Conservation (phyloP, 164 flowering plant genomes). For the Magnolia officinalis region DNA sequence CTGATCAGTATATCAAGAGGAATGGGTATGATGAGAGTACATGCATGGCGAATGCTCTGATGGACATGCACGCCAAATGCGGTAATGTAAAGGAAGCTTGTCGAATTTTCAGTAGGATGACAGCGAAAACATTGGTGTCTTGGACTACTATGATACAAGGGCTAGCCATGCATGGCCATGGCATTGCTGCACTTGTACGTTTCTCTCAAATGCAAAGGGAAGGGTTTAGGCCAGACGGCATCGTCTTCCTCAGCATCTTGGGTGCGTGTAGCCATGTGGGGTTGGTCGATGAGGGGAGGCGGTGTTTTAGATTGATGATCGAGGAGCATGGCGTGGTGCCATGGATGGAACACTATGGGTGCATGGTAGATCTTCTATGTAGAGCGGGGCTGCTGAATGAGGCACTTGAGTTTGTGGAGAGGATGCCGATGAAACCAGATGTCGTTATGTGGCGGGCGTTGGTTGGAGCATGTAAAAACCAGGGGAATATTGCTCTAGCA, state of each 20-base stretch:
- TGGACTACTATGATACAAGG: conserved; percentile 41
- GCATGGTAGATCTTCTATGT: conserved; percentile 43
- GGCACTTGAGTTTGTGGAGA: conserved; percentile 29
- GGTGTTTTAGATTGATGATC: conserved; percentile 31
- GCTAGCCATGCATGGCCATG: conserved; percentile 38
- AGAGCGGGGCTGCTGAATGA: conserved; percentile 31
- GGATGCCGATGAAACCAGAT: conserved; percentile 33
- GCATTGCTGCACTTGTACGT: conserved; percentile 26
- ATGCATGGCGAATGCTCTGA: conserved; percentile 31
- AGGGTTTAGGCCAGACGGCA: conserved; percentile 30
- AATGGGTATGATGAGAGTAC: conserved; percentile 7
- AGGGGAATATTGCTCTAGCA: conserved; percentile 18
- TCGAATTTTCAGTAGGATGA: conserved; percentile 29
- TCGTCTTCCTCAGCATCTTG: conserved; percentile 31
- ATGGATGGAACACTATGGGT: conserved; percentile 37
- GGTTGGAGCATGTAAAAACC: conserved; percentile 31
- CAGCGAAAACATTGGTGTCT: conserved; percentile 28
- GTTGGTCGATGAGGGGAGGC: conserved; percentile 35
- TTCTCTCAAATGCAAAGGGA: conserved; percentile 42
- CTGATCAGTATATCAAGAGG: conserved; percentile 19
- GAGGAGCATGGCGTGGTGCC: conserved; percentile 27
- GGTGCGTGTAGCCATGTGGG: conserved; percentile 42
- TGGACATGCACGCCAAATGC: conserved; percentile 46
- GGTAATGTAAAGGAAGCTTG: conserved; percentile 34
- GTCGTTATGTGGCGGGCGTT: conserved; percentile 25